Base-by-base conservation (phyloP, 441 rosid species). In the Theobroma grandiflorum region DNA sequence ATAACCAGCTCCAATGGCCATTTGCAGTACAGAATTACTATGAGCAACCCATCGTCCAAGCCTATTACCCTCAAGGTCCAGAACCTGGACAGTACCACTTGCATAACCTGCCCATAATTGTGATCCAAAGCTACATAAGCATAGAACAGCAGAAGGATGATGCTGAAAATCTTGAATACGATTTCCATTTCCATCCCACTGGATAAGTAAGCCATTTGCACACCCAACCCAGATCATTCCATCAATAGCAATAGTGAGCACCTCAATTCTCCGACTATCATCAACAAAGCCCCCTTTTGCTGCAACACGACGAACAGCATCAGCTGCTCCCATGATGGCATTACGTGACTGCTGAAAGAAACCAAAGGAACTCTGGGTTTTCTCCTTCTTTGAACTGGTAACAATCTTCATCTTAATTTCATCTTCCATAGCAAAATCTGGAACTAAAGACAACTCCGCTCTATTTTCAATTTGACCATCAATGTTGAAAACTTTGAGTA, bases 321-420 rank as follows among this genome's bases (percentile, higher is more conserved):
- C 96, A 74, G 96, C 96, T 78, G 96, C 96, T 88, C 96, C 96
- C 88, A 92, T 84, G 50, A 91, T 73, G 53, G 92, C 96, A 88
- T 92, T 92, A 65, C 94, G 90, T 62, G 96, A 92, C 78, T 94
- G 86, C 84, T 91, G 94, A 81, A 92, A 87, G 79, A 92, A 89
- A 76, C 94, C 90, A 86, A 91, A 86, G 75, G 94, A 90, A 87
- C 85, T 79, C 74, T 89, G 93, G 38, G 84, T 72, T 85, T 87
- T 92, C 76, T 92, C 94, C 82, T 91, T 92, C 85, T 88, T 92
- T 14, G 86, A 78, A 62, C 77, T 55, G 59, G 83, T 77, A 53
- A 82, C 82, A 75, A 78, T 72, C 84, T 90, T 92, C 85, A 87
- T 85, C 82, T 86, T 90, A 18, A 83, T 75, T 75, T 92, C 96